These are phyloP conservation scores for Acanthamoeba healyi DNA, from an alignment of 208 protist species.

Conservation along the genomic window DNA sequence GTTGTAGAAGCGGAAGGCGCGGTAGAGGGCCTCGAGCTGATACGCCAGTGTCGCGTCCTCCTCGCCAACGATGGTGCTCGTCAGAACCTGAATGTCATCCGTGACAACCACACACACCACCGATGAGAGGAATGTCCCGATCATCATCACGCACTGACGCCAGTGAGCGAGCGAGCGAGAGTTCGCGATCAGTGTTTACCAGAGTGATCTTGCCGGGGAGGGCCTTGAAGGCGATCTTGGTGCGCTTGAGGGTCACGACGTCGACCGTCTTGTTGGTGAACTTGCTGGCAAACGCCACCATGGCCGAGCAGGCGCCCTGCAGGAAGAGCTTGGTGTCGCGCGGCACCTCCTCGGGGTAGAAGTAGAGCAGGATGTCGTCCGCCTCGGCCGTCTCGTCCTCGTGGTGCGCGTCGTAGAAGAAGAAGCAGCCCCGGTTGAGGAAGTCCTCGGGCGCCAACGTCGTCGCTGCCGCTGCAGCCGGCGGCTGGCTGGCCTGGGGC, in stretches of 20 bases:
- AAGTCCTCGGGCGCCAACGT: slow-evolving; percentile 20
- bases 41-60: slow-evolving; percentile 46
- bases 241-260: slow-evolving; percentile 57
- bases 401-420: slow-evolving; percentile 67
- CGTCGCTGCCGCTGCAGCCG: too few relatives aligned
- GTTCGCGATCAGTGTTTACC: neutral
- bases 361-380: slow-evolving; percentile 71
- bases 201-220: slow-evolving; percentile 57
- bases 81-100: slow-evolving; percentile 5
- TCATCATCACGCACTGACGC: neutral
- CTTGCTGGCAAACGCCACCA: slow-evolving; percentile 69
- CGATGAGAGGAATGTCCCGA: too few relatives aligned
- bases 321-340: slow-evolving; percentile 65
- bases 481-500: too few relatives aligned
- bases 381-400: slow-evolving; percentile 59
- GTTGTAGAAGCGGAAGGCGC: slow-evolving; percentile 72
- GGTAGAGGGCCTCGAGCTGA: slow-evolving; percentile 63
- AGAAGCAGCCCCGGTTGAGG: slow-evolving; percentile 45
- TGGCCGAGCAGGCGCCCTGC: slow-evolving; percentile 55
- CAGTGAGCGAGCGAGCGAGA: neutral
- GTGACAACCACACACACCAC: neutral
- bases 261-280: slow-evolving; percentile 54
- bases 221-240: slow-evolving; percentile 68
- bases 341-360: slow-evolving; percentile 72
- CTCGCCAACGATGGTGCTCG: slow-evolving; percentile 6